Evolutionary conservation across 257 asterid species (phyloP).

Genomic region (Linderniella brevidens): DNA sequence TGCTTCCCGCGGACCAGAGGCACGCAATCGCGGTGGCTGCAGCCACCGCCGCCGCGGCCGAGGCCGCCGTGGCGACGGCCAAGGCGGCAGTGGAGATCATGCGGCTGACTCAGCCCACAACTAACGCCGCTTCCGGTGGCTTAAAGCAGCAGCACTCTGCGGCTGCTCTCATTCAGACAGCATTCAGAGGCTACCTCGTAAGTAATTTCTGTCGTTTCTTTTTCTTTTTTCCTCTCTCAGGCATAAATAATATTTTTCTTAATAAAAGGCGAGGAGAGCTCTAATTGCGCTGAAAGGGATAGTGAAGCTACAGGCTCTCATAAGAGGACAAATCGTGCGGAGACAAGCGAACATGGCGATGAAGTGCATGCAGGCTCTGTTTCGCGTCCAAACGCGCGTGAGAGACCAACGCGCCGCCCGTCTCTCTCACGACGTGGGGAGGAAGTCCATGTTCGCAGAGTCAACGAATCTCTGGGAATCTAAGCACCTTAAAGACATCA

Average conservation of each 20-base stretch:
- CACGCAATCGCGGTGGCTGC: slow-evolving; percentile 72
- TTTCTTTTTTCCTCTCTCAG: too few species aligned
- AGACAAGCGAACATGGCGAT: slow-evolving; percentile 83
- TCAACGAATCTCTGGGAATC: slow-evolving; percentile 52
- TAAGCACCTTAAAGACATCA: slow-evolving; percentile 34
- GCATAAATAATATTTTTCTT: too few species aligned
- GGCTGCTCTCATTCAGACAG: slow-evolving; percentile 63
- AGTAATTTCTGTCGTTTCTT: too few species aligned
- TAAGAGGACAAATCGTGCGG: slow-evolving; percentile 84
- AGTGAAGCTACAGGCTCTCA: slow-evolving; percentile 79
- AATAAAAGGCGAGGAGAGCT: slow-evolving; percentile 95
- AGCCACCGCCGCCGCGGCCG: slow-evolving; percentile 66
- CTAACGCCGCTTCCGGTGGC: slow-evolving; percentile 14
- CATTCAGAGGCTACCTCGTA: slow-evolving; percentile 71
- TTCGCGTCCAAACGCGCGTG: slow-evolving; percentile 77
- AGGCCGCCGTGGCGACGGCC: slow-evolving; percentile 64
- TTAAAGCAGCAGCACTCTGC: slow-evolving; percentile 34
- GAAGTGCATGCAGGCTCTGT: slow-evolving; percentile 85
- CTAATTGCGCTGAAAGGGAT: slow-evolving; percentile 75
- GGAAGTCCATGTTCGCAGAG: slow-evolving; percentile 70
- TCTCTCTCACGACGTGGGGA: slow-evolving; percentile 62
- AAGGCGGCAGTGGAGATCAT: slow-evolving; percentile 70
- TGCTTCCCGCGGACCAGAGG: slow-evolving; percentile 27
- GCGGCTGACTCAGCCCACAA: slow-evolving; percentile 32
- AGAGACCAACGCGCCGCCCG: slow-evolving; percentile 66